phyloP scores from a whole-genome alignment of 1,139 yeast genomes.

The Entelexis sorbosivorans region DNA sequence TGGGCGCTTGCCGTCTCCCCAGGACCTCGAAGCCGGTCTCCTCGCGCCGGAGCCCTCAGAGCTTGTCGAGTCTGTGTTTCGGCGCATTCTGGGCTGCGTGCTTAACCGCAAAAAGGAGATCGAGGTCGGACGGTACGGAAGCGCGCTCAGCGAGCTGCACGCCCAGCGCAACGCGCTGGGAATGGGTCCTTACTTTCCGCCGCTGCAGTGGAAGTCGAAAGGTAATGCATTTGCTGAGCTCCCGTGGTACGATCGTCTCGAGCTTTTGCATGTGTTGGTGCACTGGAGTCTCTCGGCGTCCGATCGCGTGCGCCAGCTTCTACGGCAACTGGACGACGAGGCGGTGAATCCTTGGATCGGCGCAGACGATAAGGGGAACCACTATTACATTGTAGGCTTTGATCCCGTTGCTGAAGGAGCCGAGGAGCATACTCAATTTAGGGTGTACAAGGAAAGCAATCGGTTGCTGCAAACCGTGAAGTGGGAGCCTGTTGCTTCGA shows the following conservation, averaged over 20 bases:
- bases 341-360: slow-evolving; percentile 25
- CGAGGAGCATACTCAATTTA: slow-evolving; percentile 26
- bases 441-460: slow-evolving; percentile 31
- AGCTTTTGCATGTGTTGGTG: slow-evolving; percentile 27
- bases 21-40: slow-evolving; percentile 34
- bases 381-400: slow-evolving; percentile 27
- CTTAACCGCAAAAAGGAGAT: slow-evolving; percentile 34
- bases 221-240: slow-evolving; percentile 26
- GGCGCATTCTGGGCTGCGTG: slow-evolving; percentile 31
- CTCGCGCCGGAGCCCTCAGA: slow-evolving; percentile 23
- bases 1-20: slow-evolving; percentile 31
- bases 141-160: slow-evolving; percentile 32
- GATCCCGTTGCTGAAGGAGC: slow-evolving; percentile 19
- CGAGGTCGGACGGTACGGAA: slow-evolving; percentile 31
- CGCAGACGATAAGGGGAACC: slow-evolving; percentile 24
- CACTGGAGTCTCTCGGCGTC: slow-evolving; percentile 28
- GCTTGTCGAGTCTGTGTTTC: slow-evolving; percentile 29
- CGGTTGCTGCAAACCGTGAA: slow-evolving; percentile 26
- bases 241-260: slow-evolving; percentile 29
- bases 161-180: slow-evolving; percentile 25
- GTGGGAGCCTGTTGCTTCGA: slow-evolving; percentile 31
- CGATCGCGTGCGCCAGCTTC: slow-evolving; percentile 24
- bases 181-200: slow-evolving; percentile 22
- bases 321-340: slow-evolving; percentile 17
- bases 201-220: slow-evolving; percentile 26